Conservation (phyloP, 2,329 filamentous ascomycete genomes). For the Ascochyta viciae-villosae region DNA sequence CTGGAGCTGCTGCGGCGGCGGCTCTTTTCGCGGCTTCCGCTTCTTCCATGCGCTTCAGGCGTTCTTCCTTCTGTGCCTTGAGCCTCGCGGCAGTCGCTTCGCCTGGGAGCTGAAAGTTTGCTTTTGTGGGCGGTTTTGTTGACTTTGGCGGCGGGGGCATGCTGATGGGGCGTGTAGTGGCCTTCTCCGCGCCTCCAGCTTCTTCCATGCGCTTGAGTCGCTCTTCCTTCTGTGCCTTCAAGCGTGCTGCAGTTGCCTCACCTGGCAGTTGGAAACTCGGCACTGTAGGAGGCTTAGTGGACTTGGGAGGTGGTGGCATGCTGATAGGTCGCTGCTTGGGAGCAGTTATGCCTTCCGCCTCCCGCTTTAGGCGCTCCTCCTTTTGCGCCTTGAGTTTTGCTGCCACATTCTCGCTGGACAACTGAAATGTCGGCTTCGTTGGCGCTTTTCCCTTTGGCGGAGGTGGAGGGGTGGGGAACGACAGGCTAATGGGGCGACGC, state of each 20-base stretch:
- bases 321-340: conserved; percentile 52
- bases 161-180: conserved; percentile 51
- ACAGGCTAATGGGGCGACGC: conserved; percentile 56
- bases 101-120: conserved; percentile 61
- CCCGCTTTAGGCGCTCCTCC: conserved; percentile 56
- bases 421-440: conserved; percentile 58
- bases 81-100: conserved; percentile 56
- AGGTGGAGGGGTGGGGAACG: conserved; percentile 56
- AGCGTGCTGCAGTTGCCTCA: conserved; percentile 55
- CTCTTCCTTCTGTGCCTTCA: conserved; percentile 45
- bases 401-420: conserved; percentile 61
- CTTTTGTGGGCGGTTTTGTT: conserved; percentile 57
- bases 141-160: conserved; percentile 58
- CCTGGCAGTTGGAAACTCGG: conserved; percentile 62
- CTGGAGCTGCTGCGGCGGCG: conserved; percentile 42
- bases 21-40: conserved; percentile 50
- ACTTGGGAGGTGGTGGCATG: conserved; percentile 57
- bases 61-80: conserved; percentile 43
- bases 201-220: conserved; percentile 42
- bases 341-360: conserved; percentile 46
- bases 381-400: conserved; percentile 60
- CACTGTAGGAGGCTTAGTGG: conserved; percentile 58
- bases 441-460: conserved; percentile 58
- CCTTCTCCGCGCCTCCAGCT: conserved; percentile 47
- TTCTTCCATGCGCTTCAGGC: conserved; percentile 43